phyloP scores from a whole-genome alignment of 2,329 filamentous ascomycete species.

The Cercospora sp. region DNA sequence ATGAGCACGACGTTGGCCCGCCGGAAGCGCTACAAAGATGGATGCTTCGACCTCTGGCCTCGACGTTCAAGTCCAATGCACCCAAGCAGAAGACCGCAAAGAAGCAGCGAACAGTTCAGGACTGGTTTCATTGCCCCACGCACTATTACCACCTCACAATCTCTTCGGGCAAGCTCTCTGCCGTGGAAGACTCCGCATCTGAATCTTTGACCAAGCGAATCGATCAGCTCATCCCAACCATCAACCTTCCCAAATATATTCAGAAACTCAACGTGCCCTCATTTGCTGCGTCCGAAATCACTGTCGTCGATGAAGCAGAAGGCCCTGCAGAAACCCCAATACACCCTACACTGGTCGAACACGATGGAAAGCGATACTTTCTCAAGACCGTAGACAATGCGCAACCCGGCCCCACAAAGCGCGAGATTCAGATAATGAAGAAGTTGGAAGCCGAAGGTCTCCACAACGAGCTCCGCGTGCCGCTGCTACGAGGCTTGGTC shows the following conservation, averaged over 20 bases:
- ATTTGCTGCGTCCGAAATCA: conserved; percentile 31
- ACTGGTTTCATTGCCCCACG: conserved; percentile 37
- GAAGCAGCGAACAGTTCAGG: conserved; percentile 27
- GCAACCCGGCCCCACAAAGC: conserved; percentile 37
- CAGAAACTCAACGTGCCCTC: conserved; percentile 32
- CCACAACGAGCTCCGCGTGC: conserved; percentile 34
- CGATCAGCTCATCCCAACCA: conserved; percentile 30
- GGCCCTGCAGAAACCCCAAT: conserved; percentile 32
- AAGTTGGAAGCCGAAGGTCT: conserved; percentile 33
- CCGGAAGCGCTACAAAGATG: conserved; percentile 34
- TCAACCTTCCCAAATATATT: conserved; percentile 40
- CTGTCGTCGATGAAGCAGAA: conserved; percentile 26
- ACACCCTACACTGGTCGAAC: conserved; percentile 31
- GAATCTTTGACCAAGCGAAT: conserved; percentile 27
- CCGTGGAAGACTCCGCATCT: conserved; percentile 29
- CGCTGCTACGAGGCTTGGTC: conserved; percentile 36
- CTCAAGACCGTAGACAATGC: conserved; percentile 38
- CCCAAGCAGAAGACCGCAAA: conserved; percentile 1
- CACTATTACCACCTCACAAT: conserved; percentile 35
- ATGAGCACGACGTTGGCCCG: conserved; percentile 21
- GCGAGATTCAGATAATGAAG: conserved; percentile 37
- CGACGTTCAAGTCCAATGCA: conserved; percentile 19
- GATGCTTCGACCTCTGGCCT: conserved; percentile 34
- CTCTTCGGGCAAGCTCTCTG: conserved; percentile 30
- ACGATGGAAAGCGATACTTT: conserved; percentile 31